phyloP scores from a whole-genome alignment of 2,329 filamentous ascomycete genomes.

The Botrytis pseudocinerea region DNA sequence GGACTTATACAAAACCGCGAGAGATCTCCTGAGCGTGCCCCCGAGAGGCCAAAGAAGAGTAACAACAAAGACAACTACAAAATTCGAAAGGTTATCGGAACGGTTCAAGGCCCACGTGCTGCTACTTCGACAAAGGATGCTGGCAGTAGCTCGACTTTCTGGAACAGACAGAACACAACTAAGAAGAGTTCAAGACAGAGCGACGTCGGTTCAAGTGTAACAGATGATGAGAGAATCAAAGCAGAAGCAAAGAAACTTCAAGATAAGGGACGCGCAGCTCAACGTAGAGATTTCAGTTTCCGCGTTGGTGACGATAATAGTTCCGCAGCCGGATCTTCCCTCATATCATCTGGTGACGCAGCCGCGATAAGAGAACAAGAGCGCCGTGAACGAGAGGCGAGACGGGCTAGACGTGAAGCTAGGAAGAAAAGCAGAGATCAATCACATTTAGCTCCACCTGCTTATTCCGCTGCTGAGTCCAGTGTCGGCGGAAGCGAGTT shows the following conservation, averaged over 20 bases:
- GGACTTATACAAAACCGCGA: conserved; percentile 62
- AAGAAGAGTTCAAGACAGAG: conserved; percentile 23
- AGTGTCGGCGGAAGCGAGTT: conserved; percentile 24
- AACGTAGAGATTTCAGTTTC: conserved; percentile 41
- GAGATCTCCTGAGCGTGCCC: conserved; percentile 56
- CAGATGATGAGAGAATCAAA: conserved; percentile 50
- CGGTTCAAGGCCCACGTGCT: conserved; percentile 18
- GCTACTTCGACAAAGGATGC: conserved; percentile 19
- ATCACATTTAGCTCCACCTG: conserved; percentile 19
- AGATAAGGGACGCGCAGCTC: conserved; percentile 51
- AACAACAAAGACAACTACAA: conserved; percentile 33
- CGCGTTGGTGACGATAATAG: conserved; percentile 38
- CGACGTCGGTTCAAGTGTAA: conserved; percentile 14
- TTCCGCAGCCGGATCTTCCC: conserved; percentile 23
- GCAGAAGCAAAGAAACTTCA: conserved; percentile 57
- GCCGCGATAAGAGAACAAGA: conserved; percentile 26
- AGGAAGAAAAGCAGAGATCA: conserved; percentile 31
- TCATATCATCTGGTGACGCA: conserved; percentile 22
- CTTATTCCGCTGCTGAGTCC: conserved; percentile 10
- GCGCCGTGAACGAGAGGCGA: conserved; percentile 24
- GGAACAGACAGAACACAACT: conserved; percentile 24
- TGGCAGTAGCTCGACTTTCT: conserved; percentile 26
- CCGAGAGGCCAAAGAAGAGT: conserved; percentile 42
- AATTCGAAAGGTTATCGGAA: conserved; percentile 38
- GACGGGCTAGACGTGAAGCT: conserved; percentile 27